Evolutionary conservation across 2,329 filamentous ascomycete genomes (phyloP).

Genomic region (Pseudogymnoascus sp.): DNA sequence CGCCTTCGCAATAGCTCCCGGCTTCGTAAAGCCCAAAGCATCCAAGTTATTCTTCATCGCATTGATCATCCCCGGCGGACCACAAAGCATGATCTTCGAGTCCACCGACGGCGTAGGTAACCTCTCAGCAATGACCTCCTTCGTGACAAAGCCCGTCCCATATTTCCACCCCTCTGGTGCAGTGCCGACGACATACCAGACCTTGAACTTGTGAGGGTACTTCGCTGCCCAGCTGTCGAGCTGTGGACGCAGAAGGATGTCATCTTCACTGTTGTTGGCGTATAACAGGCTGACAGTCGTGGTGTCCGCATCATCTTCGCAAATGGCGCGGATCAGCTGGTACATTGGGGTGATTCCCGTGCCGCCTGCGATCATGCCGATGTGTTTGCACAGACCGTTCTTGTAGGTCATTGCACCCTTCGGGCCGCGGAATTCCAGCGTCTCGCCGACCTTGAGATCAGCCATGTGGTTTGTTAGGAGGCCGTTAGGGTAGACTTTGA

Average conservation of each 20-base stretch:
- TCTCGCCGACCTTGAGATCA: conserved; percentile 40
- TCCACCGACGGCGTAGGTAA: conserved; percentile 41
- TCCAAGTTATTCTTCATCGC: conserved; percentile 46
- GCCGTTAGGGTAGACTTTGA: conserved; percentile 46
- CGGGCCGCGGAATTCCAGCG: conserved; percentile 46
- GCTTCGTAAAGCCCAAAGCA: conserved; percentile 43
- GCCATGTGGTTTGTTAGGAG: conserved; percentile 45
- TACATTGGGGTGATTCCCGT: conserved; percentile 51
- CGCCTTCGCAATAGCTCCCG: conserved; percentile 44
- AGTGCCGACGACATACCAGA: conserved; percentile 48
- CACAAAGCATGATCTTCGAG: conserved; percentile 51
- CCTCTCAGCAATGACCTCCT: conserved; percentile 41
- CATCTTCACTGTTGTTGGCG: conserved; percentile 50
- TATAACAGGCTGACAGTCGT: conserved; percentile 53
- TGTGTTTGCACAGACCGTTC: conserved; percentile 34
- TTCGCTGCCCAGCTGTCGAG: conserved; percentile 45
- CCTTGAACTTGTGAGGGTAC: conserved; percentile 46
- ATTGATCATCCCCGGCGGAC: conserved; percentile 53
- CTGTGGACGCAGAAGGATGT: conserved; percentile 51
- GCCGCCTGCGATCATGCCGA: conserved; percentile 51
- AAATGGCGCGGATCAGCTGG: conserved; percentile 57
- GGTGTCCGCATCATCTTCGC: conserved; percentile 50
- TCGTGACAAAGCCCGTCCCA: conserved; percentile 44
- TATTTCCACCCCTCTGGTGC: conserved; percentile 41
- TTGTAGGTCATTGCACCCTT: conserved; percentile 50